phyloP scores from a whole-genome alignment of 129 eudicot species.

The Lactuca saligna region DNA sequence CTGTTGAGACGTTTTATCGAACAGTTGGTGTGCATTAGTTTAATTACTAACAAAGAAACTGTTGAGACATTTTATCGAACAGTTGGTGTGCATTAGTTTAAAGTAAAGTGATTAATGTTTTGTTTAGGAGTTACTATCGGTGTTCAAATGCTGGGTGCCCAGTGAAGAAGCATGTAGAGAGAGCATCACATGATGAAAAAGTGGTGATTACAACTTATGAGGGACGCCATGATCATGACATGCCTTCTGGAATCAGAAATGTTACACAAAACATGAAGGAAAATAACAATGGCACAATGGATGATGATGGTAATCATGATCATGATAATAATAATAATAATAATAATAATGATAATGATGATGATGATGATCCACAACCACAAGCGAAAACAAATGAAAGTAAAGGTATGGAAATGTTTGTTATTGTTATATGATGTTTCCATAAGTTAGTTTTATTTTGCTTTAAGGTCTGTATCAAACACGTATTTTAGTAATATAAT shows the following conservation, averaged over 20 bases:
- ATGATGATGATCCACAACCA: slow-evolving; percentile 37
- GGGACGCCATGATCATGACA: slow-evolving; percentile 57
- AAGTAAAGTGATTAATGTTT: neutral
- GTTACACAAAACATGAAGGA: slow-evolving; percentile 37
- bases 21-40: neutral
- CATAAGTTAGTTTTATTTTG: too few species aligned
- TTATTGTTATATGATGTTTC: slow-evolving; percentile 22
- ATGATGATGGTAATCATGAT: too few species aligned
- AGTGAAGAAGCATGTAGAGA: slow-evolving; percentile 65
- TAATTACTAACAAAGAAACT: too few species aligned
- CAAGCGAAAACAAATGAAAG: slow-evolving; percentile 35
- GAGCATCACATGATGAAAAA: slow-evolving; percentile 63
- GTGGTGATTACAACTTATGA: slow-evolving; percentile 68
- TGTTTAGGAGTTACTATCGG: slow-evolving; percentile 72
- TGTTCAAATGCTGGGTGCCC: slow-evolving; percentile 61
- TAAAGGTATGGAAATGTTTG: slow-evolving; percentile 34
- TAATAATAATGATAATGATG: neutral
- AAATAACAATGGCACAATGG: slow-evolving; percentile 10
- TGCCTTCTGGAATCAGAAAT: slow-evolving; percentile 45
- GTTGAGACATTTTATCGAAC: neutral
- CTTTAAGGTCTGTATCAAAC: too few species aligned
- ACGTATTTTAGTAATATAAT: too few species aligned
- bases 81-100: neutral
- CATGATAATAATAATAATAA: too few species aligned
- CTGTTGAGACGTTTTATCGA: neutral